Evolutionary conservation across 805 yeast genomes (phyloP), one percentile per base, ranked within the genome.

Genomic region (Candida glaebosa): DNA sequence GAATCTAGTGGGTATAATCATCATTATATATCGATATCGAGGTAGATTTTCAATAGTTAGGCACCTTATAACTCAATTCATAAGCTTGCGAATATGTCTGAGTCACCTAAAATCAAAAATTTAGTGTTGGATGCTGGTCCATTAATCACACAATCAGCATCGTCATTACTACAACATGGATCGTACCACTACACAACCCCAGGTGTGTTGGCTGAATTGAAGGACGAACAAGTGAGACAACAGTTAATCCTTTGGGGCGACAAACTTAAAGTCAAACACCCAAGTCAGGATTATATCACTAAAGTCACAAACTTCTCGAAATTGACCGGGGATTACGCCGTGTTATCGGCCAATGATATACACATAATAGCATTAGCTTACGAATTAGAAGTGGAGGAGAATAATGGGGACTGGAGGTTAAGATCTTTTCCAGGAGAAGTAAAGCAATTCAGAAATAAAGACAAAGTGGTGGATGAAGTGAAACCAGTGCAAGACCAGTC

Each of bases 101-200:
- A 10, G 12, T 20, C 15, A 12, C 38, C 42, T 8, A 71, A 68
- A 45, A 76, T 81, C 22, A 69, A 75, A 46, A 69, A 81, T 1
- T 69, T 95, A 42, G 86, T 87, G 25, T 73, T 93, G 50, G 99
- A 93, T 75, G 98, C 99, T 3, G 93, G 96, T 38, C 99, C 99
- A 4, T 68, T 93, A 50, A 85, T 93, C 51, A 84, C 95, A 2
- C 95, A 87, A 54, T 74, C 93, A 4, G 87, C 86, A 9, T 74
- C 89, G 2, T 76, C 82, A 16, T 69, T 93, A 34, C 81, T 82
- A 53, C 78, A 76, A 48, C 78, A 75, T 56, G 97, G 96, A 1
- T 62, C 74, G 14, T 61, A 65, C n/a, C 87, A 87, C 55, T 84
- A 72, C 60, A 90, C 97, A 10, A 87, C 97, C 2, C 97, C 98